Conservation (phyloP, 352 stramenopile species). For the Globisporangium cylindrosporum region DNA sequence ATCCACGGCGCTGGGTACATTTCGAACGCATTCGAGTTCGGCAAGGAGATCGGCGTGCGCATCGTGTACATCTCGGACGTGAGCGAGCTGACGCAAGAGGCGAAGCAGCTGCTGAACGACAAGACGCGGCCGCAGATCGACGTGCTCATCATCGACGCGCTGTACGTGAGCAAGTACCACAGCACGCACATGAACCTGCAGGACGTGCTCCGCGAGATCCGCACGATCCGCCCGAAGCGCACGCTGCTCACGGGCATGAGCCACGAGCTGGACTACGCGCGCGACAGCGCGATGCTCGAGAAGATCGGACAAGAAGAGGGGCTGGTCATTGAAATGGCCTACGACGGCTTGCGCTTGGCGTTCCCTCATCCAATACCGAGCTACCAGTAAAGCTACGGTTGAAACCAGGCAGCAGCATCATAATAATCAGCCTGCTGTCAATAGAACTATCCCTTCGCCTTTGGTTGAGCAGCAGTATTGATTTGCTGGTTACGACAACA, state of each 20-base stretch:
- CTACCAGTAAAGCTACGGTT: constrained; percentile 36
- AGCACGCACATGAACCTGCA: constrained; percentile 85
- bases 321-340: constrained; percentile 78
- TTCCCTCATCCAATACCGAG: constrained; percentile 48
- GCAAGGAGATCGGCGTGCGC: constrained; percentile 51
- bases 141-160: constrained; percentile 78
- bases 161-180: constrained; percentile 76
- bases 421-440: not conserved
- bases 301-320: constrained; percentile 51
- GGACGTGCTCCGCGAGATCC: constrained; percentile 65
- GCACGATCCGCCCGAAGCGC: constrained; percentile 55
- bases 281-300: constrained; percentile 39
- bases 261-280: constrained; percentile 79
- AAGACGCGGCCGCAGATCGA: constrained; percentile 54
- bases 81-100: constrained; percentile 67
- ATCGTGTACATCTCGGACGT: constrained; percentile 90
- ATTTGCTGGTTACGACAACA: not conserved
- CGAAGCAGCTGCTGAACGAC: constrained; percentile 57
- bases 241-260: constrained; percentile 86
- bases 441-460: not conserved
- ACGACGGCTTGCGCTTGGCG: constrained; percentile 62
- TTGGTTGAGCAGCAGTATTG: not conserved
- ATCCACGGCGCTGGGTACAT: constrained; percentile 78
- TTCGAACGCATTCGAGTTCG: constrained; percentile 82
- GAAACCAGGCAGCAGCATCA: not conserved